These are phyloP conservation scores for Pleoardoris graminearum DNA, from an alignment of 2,329 filamentous ascomycete genomes.

Conservation along the genomic window DNA sequence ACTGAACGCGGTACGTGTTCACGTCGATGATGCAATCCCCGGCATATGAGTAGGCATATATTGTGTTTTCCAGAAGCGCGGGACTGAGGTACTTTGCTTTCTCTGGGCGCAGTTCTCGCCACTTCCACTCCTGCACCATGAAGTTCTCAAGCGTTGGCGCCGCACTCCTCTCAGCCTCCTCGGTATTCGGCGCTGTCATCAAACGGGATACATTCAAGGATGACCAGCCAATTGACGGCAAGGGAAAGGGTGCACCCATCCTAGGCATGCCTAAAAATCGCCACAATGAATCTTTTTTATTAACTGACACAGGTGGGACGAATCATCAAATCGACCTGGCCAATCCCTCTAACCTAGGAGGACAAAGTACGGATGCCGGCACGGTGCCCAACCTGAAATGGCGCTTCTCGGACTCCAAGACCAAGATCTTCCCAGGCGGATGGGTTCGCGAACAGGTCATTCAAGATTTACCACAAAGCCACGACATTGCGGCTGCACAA, in stretches of 20 bases:
- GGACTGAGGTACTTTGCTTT: no score
- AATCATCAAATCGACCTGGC: conserved; percentile 63
- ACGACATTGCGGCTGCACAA: conserved; percentile 69
- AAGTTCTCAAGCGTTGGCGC: conserved; percentile 24
- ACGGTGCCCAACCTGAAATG: conserved; percentile 68
- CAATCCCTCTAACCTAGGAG: conserved; percentile 66
- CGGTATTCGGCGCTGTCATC: conserved; percentile 24
- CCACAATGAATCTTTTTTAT: no score
- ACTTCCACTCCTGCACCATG: conserved; percentile 19
- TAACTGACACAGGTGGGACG: conserved; percentile 59
- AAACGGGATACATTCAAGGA: conserved; percentile 48
- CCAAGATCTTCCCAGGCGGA: conserved; percentile 63
- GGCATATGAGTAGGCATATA: neutral
- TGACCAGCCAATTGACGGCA: conserved; percentile 61
- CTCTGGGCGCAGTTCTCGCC: no score
- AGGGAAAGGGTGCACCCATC: conserved; percentile 62
- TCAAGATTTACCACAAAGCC: conserved; percentile 66
- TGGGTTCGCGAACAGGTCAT: conserved; percentile 70
- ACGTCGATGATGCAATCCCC: neutral
- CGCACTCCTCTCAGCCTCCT: conserved; percentile 22
- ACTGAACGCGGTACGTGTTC: no score
- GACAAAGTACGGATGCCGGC: conserved; percentile 65
- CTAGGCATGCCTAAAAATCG: conserved; percentile 60
- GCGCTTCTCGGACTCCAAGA: conserved; percentile 71
- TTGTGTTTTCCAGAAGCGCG: no score